phyloP scores from a whole-genome alignment of 1,284 basidiomycete genomes.

The Malassezia japonica region DNA sequence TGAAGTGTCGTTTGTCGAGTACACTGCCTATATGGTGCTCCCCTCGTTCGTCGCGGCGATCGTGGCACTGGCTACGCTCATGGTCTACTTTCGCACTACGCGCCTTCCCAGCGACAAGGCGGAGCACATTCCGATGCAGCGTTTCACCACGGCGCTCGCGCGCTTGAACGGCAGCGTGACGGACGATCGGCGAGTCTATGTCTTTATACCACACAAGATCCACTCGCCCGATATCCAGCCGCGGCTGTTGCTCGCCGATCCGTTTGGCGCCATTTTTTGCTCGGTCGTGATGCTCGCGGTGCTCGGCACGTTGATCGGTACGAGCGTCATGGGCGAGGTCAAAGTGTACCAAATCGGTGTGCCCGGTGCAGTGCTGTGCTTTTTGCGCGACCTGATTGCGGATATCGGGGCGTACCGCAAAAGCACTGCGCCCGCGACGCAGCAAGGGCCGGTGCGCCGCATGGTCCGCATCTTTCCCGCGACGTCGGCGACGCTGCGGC shows the following conservation, averaged over 20 bases:
- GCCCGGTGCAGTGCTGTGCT: conserved; percentile 70
- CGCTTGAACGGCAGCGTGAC: background rate
- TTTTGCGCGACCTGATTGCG: conserved; percentile 55
- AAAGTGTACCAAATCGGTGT: conserved; percentile 63
- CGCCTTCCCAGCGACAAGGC: background rate
- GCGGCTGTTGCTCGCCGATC: conserved; percentile 52
- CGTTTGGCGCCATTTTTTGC: conserved; percentile 53
- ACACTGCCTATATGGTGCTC: conserved; percentile 44
- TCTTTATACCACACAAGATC: conserved; percentile 50
- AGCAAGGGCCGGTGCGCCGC: background rate
- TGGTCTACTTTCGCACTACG: conserved; percentile 28
- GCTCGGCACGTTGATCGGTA: conserved; percentile 56
- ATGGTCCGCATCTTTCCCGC: conserved; percentile 59
- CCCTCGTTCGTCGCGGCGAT: conserved; percentile 33
- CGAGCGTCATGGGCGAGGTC: conserved; percentile 53
- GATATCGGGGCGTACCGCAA: conserved; percentile 8
- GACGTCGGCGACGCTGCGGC: conserved; percentile 59
- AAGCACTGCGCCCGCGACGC: background rate
- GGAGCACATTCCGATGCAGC: background rate
- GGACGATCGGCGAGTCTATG: conserved; percentile 8
- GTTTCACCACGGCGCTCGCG: background rate
- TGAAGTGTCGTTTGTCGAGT: conserved; percentile 36
- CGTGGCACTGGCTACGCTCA: conserved; percentile 23
- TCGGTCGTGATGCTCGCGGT: conserved; percentile 53
- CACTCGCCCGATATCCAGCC: conserved; percentile 52